Evolutionary conservation across 495 filamentous ascomycete genomes (phyloP).

Genomic region (Cenococcum geophilum): DNA sequence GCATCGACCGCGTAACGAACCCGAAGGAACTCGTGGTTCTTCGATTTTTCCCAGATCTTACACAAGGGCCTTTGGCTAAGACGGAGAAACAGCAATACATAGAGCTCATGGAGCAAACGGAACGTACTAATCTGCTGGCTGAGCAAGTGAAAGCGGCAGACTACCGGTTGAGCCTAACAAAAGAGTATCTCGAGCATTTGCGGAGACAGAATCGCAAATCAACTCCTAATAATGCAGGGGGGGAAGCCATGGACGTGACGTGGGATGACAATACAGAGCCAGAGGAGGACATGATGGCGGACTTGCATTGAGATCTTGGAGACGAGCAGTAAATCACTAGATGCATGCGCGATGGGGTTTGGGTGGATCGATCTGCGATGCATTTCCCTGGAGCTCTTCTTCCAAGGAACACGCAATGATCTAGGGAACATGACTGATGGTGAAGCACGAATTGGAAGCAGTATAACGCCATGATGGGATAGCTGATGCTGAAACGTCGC

Average conservation of each 20-base stretch:
- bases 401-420: not conserved
- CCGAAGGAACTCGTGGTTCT: conserved; percentile 20
- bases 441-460: conserved; percentile 1
- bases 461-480: not conserved
- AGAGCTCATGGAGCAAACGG: conserved; percentile 33
- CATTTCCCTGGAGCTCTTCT: not conserved
- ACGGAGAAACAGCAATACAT: conserved; percentile 31
- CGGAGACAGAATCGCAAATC: conserved; percentile 28
- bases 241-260: conserved; percentile 23
- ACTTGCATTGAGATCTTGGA: conserved; percentile 20
- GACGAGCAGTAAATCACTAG: not conserved
- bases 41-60: conserved; percentile 34
- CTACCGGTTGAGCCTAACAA: conserved; percentile 32
- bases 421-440: not conserved
- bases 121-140: conserved; percentile 33
- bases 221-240: not conserved
- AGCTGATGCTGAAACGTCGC: conserved; percentile 3
- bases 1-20: conserved; percentile 18
- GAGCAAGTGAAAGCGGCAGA: conserved; percentile 35
- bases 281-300: conserved; percentile 40
- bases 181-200: conserved; percentile 36
- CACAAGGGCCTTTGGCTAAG: conserved; percentile 26
- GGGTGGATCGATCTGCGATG: not conserved
- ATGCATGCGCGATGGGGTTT: conserved; percentile 6
- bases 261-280: conserved; percentile 32